Conservation (phyloP, 2,329 filamentous ascomycete species). For the Ophiostoma sp. region DNA sequence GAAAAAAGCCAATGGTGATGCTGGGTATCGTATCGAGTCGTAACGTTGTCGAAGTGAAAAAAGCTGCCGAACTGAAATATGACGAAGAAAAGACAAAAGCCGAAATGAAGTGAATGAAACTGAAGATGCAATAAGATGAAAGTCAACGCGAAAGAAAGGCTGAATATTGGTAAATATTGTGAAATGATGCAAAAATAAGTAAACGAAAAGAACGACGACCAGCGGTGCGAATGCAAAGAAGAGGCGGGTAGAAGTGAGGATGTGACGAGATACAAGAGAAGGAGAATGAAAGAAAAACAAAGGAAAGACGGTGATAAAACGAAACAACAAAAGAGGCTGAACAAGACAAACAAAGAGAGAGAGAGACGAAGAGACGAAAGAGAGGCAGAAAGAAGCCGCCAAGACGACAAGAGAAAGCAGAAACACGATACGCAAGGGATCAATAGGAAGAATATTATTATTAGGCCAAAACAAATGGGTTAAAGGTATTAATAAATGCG, state of each 20-base stretch:
- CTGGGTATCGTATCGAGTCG: constrained; percentile 14
- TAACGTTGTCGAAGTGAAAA: not conserved
- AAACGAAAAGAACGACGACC: constrained; percentile 11
- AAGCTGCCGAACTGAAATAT: not conserved
- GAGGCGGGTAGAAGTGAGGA: not conserved
- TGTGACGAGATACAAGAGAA: not conserved
- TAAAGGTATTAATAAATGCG: constrained; percentile 9
- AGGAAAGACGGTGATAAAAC: not conserved
- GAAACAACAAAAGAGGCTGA: constrained; percentile 1
- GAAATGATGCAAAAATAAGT: not conserved
- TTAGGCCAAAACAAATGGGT: not conserved
- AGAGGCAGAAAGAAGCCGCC: not conserved
- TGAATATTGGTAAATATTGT: not conserved
- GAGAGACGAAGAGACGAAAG: not conserved
- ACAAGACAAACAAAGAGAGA: constrained; percentile 8
- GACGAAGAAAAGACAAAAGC: not conserved
- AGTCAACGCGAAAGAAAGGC: not conserved
- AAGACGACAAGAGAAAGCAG: constrained; percentile 1
- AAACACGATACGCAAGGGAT: constrained; percentile 6
- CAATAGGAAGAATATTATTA: not conserved
- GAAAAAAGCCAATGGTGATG: not conserved
- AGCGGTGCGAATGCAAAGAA: constrained; percentile 9
- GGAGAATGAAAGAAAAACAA: not conserved
- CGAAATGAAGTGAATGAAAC: not conserved
- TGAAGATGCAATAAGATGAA: not conserved